These are phyloP conservation scores for Dimargaris cristalligena DNA, from an alignment of 192 early-diverging fungal genomes.

Conservation along the genomic window DNA sequence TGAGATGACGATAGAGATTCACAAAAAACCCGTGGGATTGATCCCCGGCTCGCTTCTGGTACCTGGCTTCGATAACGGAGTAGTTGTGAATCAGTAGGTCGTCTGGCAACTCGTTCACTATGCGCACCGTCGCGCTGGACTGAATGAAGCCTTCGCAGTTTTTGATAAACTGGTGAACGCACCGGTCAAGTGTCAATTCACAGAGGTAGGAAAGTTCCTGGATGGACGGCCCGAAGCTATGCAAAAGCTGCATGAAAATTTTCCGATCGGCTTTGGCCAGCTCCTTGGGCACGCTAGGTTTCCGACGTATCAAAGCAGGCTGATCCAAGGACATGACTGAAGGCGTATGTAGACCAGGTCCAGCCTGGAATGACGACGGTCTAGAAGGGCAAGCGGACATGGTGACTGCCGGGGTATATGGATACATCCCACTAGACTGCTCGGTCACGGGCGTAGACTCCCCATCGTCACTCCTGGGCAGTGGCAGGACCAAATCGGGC, in stretches of 20 bases:
- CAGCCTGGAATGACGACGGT: neutral
- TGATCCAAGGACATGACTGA: neutral
- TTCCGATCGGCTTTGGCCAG: neutral
- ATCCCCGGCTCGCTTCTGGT: neutral
- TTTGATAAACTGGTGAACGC: neutral
- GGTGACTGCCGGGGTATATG: neutral
- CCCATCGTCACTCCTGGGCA: too few species aligned
- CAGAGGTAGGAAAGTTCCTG: neutral
- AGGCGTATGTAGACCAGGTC: neutral
- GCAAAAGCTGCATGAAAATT: neutral
- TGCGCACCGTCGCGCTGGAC: neutral
- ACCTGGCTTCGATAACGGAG: neutral
- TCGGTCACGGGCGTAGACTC: too few species aligned
- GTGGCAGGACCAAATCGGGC: neutral
- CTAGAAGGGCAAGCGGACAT: neutral
- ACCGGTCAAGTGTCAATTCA: conserved; percentile 1
- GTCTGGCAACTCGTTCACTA: neutral
- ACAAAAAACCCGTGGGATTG: neutral
- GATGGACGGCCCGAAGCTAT: neutral
- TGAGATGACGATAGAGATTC: neutral
- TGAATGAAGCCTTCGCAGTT: neutral
- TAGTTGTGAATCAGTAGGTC: neutral
- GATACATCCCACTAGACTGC: neutral
- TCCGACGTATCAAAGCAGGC: neutral
- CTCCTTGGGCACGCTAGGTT: neutral